These are phyloP conservation scores for Pseudocercospora pini-densiflorae DNA, from an alignment of 2,329 filamentous ascomycete species.

Conservation along the genomic window DNA sequence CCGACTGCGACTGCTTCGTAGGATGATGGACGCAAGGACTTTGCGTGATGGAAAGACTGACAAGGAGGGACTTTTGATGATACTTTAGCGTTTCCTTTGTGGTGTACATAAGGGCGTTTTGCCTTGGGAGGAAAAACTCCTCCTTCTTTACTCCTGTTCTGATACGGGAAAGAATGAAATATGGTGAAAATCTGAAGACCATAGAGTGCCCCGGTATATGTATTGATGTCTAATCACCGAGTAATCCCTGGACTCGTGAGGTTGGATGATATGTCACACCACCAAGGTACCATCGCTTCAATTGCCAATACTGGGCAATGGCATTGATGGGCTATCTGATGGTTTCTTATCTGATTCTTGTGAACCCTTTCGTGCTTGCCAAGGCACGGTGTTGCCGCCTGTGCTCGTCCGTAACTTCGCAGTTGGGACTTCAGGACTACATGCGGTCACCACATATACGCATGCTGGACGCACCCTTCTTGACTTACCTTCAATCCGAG, in stretches of 20 bases:
- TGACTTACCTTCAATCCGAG: too few species aligned
- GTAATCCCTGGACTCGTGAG: not conserved
- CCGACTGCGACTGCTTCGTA: constrained; percentile 23
- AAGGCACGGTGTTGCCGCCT: not conserved
- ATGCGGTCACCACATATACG: too few species aligned
- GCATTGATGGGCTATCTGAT: not conserved
- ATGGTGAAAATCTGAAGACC: not conserved
- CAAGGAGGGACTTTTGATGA: not conserved
- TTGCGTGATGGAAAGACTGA: not conserved
- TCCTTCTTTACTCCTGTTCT: not conserved
- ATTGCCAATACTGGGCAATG: not conserved
- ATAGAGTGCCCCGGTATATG: not conserved
- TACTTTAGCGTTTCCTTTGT: not conserved
- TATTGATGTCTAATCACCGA: not conserved
- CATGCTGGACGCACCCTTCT: too few species aligned
- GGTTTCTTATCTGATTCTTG: not conserved
- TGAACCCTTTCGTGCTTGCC: not conserved
- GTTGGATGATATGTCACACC: constrained; percentile 16
- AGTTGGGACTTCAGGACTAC: not conserved
- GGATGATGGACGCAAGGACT: constrained; percentile 6
- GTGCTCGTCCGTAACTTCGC: not conserved
- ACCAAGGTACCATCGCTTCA: not conserved
- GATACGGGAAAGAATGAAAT: not conserved
- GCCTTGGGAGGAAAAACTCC: not conserved
- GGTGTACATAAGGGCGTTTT: not conserved